A percentile compares a stretch with the other conserved stretches of the same genome.
These are phyloP conservation scores for Geotrichum aggregatum DNA, from an alignment of 1,139 yeast species.

Conservation along the genomic window DNA sequence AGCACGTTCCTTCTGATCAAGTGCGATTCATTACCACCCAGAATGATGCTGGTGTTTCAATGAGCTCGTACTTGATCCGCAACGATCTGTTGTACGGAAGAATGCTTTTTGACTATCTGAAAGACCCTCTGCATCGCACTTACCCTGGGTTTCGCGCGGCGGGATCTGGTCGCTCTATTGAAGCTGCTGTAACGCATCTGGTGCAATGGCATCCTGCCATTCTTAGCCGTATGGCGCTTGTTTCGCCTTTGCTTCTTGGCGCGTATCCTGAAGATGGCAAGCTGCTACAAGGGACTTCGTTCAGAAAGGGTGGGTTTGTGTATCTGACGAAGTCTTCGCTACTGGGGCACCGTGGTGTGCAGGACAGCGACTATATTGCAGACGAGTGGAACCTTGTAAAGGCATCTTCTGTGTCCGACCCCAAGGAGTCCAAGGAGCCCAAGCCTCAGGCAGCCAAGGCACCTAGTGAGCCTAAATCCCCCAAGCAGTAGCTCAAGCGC, in stretches of 20 bases:
- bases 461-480: too few relatives aligned
- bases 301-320: slow-evolving; percentile 29
- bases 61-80: slow-evolving; percentile 62
- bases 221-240: slow-evolving; percentile 62
- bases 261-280: slow-evolving; percentile 30
- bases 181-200: slow-evolving; percentile 61
- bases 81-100: slow-evolving; percentile 59
- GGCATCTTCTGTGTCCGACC: slow-evolving; percentile 1
- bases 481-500: too few relatives aligned
- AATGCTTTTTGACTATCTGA: slow-evolving; percentile 65
- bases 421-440: slow-evolving; percentile 9
- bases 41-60: slow-evolving; percentile 55
- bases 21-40: slow-evolving; percentile 64
- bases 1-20: slow-evolving; percentile 52
- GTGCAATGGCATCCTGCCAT: slow-evolving; percentile 90
- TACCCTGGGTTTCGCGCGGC: slow-evolving; percentile 63
- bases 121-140: slow-evolving; percentile 59
- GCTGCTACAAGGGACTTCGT: slow-evolving; percentile 27
- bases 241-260: slow-evolving; percentile 31
- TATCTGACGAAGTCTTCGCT: slow-evolving; percentile 27
- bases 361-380: slow-evolving; percentile 23
- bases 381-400: slow-evolving; percentile 23
- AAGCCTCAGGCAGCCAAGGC: too few relatives aligned
- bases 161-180: slow-evolving; percentile 43
- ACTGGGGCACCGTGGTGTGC: slow-evolving; percentile 25